A percentile compares a stretch with the other conserved stretches of the same genome.
Conservation (phyloP, 352 stramenopile genomes). For the Pythium monospermum region DNA sequence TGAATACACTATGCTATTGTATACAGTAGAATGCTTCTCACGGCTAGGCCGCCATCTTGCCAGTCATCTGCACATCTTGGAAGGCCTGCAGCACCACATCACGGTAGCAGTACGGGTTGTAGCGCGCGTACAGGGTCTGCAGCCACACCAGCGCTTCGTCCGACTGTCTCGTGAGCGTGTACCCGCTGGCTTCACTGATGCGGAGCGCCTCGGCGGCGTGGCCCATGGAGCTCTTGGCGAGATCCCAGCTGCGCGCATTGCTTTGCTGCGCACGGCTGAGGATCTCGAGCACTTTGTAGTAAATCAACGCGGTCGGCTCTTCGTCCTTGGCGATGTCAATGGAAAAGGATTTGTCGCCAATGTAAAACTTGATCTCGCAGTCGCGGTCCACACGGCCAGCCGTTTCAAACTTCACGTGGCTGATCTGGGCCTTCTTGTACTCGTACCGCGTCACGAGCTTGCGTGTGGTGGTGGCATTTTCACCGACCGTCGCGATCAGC, state of each 20-base stretch:
- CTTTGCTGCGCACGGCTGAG: conserved; percentile 35
- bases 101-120: conserved; percentile 49
- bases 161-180: conserved; percentile 36
- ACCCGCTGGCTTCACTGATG: conserved; percentile 33
- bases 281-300: conserved; percentile 57
- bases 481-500: conserved; percentile 31
- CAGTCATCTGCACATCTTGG: conserved; percentile 25
- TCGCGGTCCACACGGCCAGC: conserved; percentile 42
- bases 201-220: conserved; percentile 34
- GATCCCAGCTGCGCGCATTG: conserved; percentile 42
- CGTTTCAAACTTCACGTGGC: conserved; percentile 41
- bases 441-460: conserved; percentile 43
- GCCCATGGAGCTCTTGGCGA: conserved; percentile 39
- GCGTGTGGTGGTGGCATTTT: conserved; percentile 44
- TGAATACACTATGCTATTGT: no score
- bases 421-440: conserved; percentile 28
- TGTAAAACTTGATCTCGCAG: conserved; percentile 59
- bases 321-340: conserved; percentile 50
- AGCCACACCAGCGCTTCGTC: conserved; percentile 43
- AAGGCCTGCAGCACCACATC: conserved; percentile 45
- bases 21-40: no score
- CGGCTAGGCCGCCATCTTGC: conserved; percentile 39
- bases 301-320: conserved; percentile 22
- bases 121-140: conserved; percentile 36
- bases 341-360: conserved; percentile 30